phyloP scores from a whole-genome alignment of 768 basidiomycete genomes.

The Candolleomyces aberdarensis region DNA sequence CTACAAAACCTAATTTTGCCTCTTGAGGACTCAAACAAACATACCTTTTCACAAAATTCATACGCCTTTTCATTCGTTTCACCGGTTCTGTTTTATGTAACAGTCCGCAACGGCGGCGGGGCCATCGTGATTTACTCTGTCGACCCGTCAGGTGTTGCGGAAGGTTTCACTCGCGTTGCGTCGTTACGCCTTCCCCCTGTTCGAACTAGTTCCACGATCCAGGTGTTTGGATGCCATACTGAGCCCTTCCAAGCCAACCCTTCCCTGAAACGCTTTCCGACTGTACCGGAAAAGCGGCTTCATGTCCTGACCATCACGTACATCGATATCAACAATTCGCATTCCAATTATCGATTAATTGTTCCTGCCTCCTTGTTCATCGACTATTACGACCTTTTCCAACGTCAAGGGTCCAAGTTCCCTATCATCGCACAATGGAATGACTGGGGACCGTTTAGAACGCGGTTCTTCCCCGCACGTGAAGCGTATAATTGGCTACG shows the following conservation, averaged over 20 bases:
- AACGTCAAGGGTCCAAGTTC: background rate
- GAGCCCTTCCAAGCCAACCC: background rate
- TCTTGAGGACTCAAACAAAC: conserved; percentile 20
- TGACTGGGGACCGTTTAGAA: conserved; percentile 7
- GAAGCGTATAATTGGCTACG: conserved; percentile 10
- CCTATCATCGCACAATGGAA: conserved; percentile 7
- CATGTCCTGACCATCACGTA: conserved; percentile 3
- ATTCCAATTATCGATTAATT: conserved; percentile 2
- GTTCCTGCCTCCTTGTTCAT: conserved; percentile 5
- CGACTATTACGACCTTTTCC: conserved; percentile 3
- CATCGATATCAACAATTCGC: background rate
- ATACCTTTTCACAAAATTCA: conserved; percentile 21
- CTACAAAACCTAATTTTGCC: background rate
- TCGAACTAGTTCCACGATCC: background rate
- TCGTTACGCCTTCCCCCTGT: background rate
- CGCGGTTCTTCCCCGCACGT: background rate
- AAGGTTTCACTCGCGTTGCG: conserved; percentile 7
- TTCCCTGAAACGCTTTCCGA: background rate
- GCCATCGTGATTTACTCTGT: conserved; percentile 44
- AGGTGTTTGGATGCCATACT: conserved; percentile 1
- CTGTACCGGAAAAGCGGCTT: background rate
- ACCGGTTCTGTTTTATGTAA: conserved; percentile 39
- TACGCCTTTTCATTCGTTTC: conserved; percentile 49
- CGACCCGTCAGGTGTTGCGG: conserved; percentile 8
- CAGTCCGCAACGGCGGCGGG: conserved; percentile 29